Evolutionary conservation across 2,329 filamentous ascomycete genomes (phyloP).

Genomic region (Xylariales sp.): DNA sequence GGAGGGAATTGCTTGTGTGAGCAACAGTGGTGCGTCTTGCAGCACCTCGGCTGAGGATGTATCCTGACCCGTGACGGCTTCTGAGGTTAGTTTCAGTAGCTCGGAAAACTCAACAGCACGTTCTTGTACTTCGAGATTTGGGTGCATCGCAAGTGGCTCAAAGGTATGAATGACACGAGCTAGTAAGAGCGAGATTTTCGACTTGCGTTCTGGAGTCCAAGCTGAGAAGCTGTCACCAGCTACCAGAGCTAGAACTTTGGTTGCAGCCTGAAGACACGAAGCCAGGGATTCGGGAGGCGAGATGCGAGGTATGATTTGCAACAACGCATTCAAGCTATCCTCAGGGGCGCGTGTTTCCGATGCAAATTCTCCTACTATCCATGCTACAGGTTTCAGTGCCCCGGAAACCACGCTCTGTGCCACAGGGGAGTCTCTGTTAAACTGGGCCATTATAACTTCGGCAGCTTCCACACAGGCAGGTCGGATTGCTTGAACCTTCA

Average conservation of each 20-base stretch:
- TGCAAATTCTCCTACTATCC: constrained; percentile 87
- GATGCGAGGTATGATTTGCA: constrained; percentile 60
- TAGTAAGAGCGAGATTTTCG: constrained; percentile 71
- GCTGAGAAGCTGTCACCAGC: constrained; percentile 58
- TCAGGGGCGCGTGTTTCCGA: constrained; percentile 66
- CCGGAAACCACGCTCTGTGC: constrained; percentile 56
- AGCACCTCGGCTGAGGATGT: constrained; percentile 46
- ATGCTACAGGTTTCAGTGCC: constrained; percentile 72
- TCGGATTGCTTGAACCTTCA: constrained; percentile 83
- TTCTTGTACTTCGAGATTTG: constrained; percentile 90
- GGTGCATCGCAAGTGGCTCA: constrained; percentile 75
- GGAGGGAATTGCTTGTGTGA: constrained; percentile 86
- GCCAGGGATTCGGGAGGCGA: constrained; percentile 64
- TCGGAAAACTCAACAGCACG: constrained; percentile 90
- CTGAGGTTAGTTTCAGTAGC: constrained; percentile 78
- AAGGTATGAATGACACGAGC: constrained; percentile 78
- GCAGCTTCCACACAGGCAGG: constrained; percentile 77
- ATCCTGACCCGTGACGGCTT: constrained; percentile 69
- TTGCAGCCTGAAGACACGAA: constrained; percentile 75
- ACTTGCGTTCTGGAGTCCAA: constrained; percentile 73
- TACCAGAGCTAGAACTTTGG: constrained; percentile 77
- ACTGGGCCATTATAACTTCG: constrained; percentile 65
- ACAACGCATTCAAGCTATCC: constrained; percentile 66
- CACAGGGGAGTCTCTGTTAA: constrained; percentile 45
- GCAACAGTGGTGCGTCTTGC: constrained; percentile 72